Evolutionary conservation across 1,284 basidiomycete species (phyloP).

Genomic region (Peniophora sp.): DNA sequence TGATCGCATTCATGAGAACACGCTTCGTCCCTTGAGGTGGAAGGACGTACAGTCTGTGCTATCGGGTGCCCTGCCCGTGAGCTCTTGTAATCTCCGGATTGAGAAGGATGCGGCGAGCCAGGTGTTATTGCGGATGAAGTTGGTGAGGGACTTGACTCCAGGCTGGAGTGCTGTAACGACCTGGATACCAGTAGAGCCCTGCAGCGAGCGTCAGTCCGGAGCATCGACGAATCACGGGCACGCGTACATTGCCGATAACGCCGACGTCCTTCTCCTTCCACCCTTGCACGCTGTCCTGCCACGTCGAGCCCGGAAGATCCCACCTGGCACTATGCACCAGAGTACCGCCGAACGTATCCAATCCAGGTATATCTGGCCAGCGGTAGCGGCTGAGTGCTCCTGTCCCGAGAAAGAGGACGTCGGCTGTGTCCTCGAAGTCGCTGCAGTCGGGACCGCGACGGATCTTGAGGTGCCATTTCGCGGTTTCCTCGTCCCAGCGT

Average conservation of each 20-base stretch:
- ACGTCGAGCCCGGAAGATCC: slow-evolving; percentile 35
- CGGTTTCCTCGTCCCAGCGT: slow-evolving; percentile 37
- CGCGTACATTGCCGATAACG: slow-evolving; percentile 51
- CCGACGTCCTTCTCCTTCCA: slow-evolving; percentile 51
- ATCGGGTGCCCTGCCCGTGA: slow-evolving; percentile 27
- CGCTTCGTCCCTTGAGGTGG: neutral
- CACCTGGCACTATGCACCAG: slow-evolving; percentile 52
- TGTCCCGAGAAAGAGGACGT: slow-evolving; percentile 45
- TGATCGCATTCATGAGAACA: neutral
- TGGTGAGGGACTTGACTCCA: slow-evolving; percentile 39
- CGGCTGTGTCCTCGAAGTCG: slow-evolving; percentile 41
- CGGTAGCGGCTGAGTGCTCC: slow-evolving; percentile 45
- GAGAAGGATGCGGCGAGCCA: slow-evolving; percentile 51
- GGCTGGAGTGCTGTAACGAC: slow-evolving; percentile 53
- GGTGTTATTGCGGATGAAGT: slow-evolving; percentile 55
- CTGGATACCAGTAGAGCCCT: slow-evolving; percentile 64
- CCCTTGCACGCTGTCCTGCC: slow-evolving; percentile 38
- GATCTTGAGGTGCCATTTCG: slow-evolving; percentile 48
- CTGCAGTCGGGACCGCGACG: slow-evolving; percentile 26
- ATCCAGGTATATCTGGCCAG: slow-evolving; percentile 51
- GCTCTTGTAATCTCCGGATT: slow-evolving; percentile 27
- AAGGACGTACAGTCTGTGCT: slow-evolving; percentile 34
- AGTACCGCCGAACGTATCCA: slow-evolving; percentile 41
- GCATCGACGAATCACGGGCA: neutral
- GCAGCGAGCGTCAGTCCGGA: neutral